A percentile compares a stretch with the other conserved stretches of the same genome.
phyloP scores from a whole-genome alignment of 805 yeast genomes.

The Helenozyma baotianmanensis region DNA sequence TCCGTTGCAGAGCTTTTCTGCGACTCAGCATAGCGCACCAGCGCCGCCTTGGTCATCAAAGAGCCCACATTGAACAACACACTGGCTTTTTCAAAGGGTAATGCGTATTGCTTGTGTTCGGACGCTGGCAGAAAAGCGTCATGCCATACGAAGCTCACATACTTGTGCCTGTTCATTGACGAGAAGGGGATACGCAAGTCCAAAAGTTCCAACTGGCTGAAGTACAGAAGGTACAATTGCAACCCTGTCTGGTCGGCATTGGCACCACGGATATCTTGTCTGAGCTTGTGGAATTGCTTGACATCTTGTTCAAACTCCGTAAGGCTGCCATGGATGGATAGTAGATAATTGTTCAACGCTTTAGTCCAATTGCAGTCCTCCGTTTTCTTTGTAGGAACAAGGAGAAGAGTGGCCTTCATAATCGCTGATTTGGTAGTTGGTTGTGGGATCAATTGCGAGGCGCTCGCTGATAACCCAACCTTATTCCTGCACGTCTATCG shows the following conservation, averaged over 20 bases:
- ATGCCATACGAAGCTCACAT: slow-evolving; percentile 69
- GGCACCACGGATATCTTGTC: slow-evolving; percentile 55
- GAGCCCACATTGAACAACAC: slow-evolving; percentile 75
- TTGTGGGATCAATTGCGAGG: too few species aligned
- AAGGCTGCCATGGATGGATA: slow-evolving; percentile 58
- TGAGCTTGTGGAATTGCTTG: slow-evolving; percentile 47
- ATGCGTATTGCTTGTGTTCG: slow-evolving; percentile 63
- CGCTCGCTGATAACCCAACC: too few species aligned
- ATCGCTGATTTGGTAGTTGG: too few species aligned
- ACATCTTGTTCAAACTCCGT: slow-evolving; percentile 57
- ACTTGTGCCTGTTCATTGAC: slow-evolving; percentile 39
- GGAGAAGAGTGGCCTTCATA: slow-evolving; percentile 19
- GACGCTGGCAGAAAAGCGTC: slow-evolving; percentile 57
- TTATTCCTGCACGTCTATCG: too few species aligned
- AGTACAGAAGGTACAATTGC: slow-evolving; percentile 62
- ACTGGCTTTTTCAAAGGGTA: slow-evolving; percentile 88
- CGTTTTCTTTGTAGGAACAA: slow-evolving; percentile 38
- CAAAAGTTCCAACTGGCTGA: slow-evolving; percentile 74
- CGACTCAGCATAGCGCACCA: slow-evolving; percentile 24
- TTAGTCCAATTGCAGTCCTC: slow-evolving; percentile 61
- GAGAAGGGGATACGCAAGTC: slow-evolving; percentile 71
- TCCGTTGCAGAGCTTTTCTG: slow-evolving; percentile 22
- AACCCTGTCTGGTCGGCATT: slow-evolving; percentile 42
- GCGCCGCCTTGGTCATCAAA: slow-evolving; percentile 49
- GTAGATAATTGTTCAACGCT: slow-evolving; percentile 55